Percentiles rank a stretch among this genome's conserved stretches.
Evolutionary conservation across 352 stramenopile species (phyloP).

Genomic region (Pythium biforme): DNA sequence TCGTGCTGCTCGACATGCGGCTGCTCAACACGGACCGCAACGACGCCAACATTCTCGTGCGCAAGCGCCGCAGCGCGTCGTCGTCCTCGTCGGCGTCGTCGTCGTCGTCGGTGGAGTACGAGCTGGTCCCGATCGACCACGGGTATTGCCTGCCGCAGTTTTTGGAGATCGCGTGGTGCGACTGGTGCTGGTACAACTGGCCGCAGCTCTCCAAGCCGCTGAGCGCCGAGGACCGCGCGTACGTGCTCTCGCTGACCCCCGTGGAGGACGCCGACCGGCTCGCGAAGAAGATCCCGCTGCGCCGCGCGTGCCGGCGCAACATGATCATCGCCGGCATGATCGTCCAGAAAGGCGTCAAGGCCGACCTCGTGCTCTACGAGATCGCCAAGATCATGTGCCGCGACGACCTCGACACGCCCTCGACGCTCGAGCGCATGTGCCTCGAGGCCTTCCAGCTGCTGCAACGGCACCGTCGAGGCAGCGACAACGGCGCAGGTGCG

Average conservation of each 20-base stretch:
- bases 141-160: slow-evolving; percentile 96
- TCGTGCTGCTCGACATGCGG: slow-evolving; percentile 98
- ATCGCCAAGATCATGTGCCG: slow-evolving; percentile 84
- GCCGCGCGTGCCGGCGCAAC: slow-evolving; percentile 69
- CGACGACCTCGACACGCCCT: slow-evolving; percentile 76
- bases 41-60: slow-evolving; percentile 96
- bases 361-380: slow-evolving; percentile 61
- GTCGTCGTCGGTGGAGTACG: slow-evolving; percentile 66
- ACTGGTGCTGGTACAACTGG: slow-evolving; percentile 99
- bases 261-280: slow-evolving; percentile 56
- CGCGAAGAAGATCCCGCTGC: slow-evolving; percentile 70
- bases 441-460: slow-evolving; percentile 71
- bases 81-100: slow-evolving; percentile 15
- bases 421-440: slow-evolving; percentile 60
- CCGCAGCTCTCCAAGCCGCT: slow-evolving; percentile 85
- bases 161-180: slow-evolving; percentile 96
- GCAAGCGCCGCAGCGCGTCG: slow-evolving; percentile 52
- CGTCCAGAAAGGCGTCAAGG: slow-evolving; percentile 72
- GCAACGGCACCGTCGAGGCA: slow-evolving; percentile 28
- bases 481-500: not conserved
- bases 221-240: slow-evolving; percentile 55
- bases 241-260: slow-evolving; percentile 61
- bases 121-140: slow-evolving; percentile 99
- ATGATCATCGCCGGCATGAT: slow-evolving; percentile 81
- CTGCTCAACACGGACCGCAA: slow-evolving; percentile 98